Evolutionary conservation across 176 grass and related monocot genomes (phyloP).

Genomic region (Aegilops speltoides): DNA sequence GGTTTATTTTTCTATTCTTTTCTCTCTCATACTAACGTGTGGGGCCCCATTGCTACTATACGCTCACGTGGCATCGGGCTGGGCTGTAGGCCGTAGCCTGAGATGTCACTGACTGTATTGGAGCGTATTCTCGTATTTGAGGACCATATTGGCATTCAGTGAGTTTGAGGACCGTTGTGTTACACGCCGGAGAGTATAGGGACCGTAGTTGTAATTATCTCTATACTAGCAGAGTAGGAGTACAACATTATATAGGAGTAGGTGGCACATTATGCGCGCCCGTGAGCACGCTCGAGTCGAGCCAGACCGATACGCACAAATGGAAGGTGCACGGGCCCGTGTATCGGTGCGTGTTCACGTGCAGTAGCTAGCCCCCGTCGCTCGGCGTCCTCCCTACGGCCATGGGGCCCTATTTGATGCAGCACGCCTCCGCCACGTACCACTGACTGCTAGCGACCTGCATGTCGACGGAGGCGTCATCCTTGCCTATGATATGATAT

Average conservation of each 20-base stretch:
- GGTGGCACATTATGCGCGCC: background rate
- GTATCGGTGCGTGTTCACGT: slow-evolving; percentile 22
- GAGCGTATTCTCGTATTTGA: too few relatives aligned
- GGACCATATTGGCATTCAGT: too few relatives aligned
- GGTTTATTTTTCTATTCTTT: too few relatives aligned
- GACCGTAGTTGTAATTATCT: too few relatives aligned
- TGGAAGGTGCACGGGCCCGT: background rate
- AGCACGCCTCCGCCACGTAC: background rate
- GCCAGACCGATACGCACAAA: background rate
- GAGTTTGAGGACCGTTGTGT: too few relatives aligned
- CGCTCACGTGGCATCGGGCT: too few relatives aligned
- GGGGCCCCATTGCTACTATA: too few relatives aligned
- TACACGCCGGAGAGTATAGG: too few relatives aligned
- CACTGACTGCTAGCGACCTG: background rate
- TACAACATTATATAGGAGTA: background rate
- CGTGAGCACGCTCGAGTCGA: background rate
- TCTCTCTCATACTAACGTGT: too few relatives aligned
- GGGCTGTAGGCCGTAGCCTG: too few relatives aligned
- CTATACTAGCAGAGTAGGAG: background rate
- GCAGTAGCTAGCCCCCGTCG: background rate
- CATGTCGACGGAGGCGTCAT: background rate
- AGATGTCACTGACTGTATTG: too few relatives aligned
- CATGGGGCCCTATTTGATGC: background rate
- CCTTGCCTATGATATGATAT: background rate
- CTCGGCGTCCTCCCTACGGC: too few relatives aligned